A percentile compares a stretch with the other conserved stretches of the same genome.
Conservation (phyloP, 2,329 filamentous ascomycete genomes). For the Fusarium mangiferae region DNA sequence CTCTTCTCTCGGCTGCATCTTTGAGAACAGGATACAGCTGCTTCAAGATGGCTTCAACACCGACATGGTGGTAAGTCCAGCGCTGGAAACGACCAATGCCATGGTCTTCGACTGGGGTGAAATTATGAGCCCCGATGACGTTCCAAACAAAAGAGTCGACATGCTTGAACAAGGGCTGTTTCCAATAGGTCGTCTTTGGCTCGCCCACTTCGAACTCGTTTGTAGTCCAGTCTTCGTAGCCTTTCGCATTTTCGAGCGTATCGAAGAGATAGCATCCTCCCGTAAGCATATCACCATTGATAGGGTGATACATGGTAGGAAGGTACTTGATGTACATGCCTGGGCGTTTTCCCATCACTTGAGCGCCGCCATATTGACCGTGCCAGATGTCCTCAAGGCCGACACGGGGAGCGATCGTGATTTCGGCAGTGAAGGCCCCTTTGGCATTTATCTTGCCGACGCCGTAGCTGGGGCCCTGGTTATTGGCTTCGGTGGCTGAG, state of each 20-base stretch:
- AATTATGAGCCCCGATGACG: conserved; percentile 35
- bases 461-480: conserved; percentile 2
- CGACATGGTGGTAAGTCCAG: conserved; percentile 24
- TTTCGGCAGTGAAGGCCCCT: conserved; percentile 35
- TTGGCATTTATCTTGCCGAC: conserved; percentile 10
- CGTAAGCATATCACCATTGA: conserved; percentile 30
- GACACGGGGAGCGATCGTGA: conserved; percentile 14
- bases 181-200: conserved; percentile 36
- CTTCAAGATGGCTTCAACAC: conserved; percentile 18
- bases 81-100: conserved; percentile 33
- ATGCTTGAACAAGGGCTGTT: conserved; percentile 30
- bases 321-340: conserved; percentile 40
- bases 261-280: conserved; percentile 33
- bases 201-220: conserved; percentile 38
- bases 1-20: conserved; percentile 24
- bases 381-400: conserved; percentile 33
- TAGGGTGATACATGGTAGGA: conserved; percentile 18
- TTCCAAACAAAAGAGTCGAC: conserved; percentile 26
- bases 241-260: conserved; percentile 22
- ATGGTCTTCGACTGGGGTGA: conserved; percentile 12
- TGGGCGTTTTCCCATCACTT: conserved; percentile 25
- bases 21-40: conserved; percentile 34
- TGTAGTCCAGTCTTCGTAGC: conserved; percentile 29
- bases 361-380: conserved; percentile 25
- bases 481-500: background rate